phyloP scores from a whole-genome alignment of 2,329 filamentous ascomycete species.

The Trichoderma sp. region DNA sequence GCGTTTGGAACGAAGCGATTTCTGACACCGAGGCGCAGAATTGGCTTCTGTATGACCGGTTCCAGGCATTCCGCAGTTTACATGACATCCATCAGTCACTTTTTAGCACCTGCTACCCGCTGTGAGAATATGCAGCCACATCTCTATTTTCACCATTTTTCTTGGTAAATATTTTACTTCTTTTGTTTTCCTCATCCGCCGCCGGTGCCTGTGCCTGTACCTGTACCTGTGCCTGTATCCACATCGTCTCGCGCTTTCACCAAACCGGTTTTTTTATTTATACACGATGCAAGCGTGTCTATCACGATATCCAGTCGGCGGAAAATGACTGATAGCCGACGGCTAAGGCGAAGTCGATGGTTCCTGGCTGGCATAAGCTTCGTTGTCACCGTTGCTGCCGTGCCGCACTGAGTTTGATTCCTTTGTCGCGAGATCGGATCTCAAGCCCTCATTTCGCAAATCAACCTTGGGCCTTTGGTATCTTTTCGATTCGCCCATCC shows the following conservation, averaged over 20 bases:
- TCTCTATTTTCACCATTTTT: not conserved
- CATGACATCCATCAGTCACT: not conserved
- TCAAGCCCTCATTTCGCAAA: not conserved
- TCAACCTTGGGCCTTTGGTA: not conserved
- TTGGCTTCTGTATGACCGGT: slow-evolving; percentile 1
- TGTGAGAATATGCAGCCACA: slow-evolving; percentile 5
- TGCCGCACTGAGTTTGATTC: not conserved
- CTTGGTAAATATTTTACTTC: not conserved
- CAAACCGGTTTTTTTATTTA: not conserved
- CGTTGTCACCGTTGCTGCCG: not conserved
- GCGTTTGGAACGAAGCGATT: slow-evolving; percentile 20
- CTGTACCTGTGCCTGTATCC: not conserved
- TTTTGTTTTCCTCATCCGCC: not conserved
- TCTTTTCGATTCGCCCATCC: slow-evolving; percentile 5
- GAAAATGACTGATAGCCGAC: slow-evolving; percentile 2
- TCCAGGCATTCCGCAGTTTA: not conserved
- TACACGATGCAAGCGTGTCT: not conserved
- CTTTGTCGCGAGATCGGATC: not conserved
- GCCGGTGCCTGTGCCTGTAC: not conserved
- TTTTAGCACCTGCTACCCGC: not conserved
- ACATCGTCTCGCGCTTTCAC: not conserved
- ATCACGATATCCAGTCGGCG: not conserved
- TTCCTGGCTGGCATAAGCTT: slow-evolving; percentile 12
- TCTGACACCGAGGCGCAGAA: slow-evolving; percentile 24
- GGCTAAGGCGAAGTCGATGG: slow-evolving; percentile 9